These are phyloP conservation scores for Kewa caespitosa DNA, from an alignment of 179 eudicot genomes.

Conservation along the genomic window DNA sequence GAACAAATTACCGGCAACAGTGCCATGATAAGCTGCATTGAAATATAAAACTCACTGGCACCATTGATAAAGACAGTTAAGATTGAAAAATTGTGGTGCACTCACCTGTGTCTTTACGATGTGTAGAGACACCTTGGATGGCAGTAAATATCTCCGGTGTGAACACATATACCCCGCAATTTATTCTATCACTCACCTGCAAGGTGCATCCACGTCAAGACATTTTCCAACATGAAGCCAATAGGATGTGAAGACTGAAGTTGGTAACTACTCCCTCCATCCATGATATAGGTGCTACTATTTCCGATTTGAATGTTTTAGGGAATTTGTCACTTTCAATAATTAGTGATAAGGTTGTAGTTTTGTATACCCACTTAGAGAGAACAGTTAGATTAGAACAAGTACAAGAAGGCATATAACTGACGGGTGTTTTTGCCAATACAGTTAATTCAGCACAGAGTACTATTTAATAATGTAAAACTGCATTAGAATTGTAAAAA, in stretches of 20 bases:
- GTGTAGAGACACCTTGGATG: conserved; percentile 44
- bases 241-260: neutral
- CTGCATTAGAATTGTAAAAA: neutral
- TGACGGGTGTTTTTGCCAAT: no score
- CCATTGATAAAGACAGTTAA: neutral
- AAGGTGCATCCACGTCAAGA: conserved; percentile 10
- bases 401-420: no score
- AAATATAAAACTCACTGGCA: conserved; percentile 1
- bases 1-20: no score
- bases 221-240: neutral
- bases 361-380: no score
- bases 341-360: no score
- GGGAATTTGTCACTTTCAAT: no score
- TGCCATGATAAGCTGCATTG: neutral
- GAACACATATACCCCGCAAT: conserved; percentile 55
- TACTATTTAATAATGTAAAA: conserved; percentile 3
- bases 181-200: conserved; percentile 56
- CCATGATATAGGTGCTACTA: no score
- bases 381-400: no score
- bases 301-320: no score
- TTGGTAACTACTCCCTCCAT: neutral
- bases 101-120: conserved; percentile 47
- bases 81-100: neutral
- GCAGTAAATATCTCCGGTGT: conserved; percentile 47
- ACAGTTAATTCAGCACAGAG: no score